Conservation (phyloP, 169 alveolate species). For the Plasmodium fragile region DNA sequence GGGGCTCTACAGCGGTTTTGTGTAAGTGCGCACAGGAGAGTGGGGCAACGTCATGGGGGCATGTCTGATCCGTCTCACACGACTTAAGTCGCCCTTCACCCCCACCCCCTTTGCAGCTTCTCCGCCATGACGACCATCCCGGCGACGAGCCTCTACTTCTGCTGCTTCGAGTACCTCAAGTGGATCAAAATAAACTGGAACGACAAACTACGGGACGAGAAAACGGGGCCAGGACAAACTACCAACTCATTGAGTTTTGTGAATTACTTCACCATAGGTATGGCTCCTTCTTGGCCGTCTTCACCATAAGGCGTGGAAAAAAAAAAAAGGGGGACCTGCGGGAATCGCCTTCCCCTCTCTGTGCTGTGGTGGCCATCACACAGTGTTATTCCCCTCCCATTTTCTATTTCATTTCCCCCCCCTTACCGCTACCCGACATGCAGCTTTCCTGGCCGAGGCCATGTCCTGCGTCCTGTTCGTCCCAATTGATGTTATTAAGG, state of each 20-base stretch:
- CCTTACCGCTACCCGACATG: background rate
- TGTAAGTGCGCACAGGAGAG: background rate
- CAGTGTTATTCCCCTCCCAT: background rate
- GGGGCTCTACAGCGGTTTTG: conserved; percentile 32
- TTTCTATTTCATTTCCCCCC: background rate
- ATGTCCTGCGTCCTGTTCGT: conserved; percentile 60
- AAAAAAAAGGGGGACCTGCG: background rate
- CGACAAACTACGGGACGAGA: background rate
- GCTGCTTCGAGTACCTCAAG: conserved; percentile 63
- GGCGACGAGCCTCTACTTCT: conserved; percentile 71
- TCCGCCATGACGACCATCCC: conserved; percentile 70
- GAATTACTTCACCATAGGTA: conserved; percentile 52
- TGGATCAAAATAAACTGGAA: conserved; percentile 8
- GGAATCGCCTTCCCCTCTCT: background rate
- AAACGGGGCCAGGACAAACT: background rate
- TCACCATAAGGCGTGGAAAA: background rate
- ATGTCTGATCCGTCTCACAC: background rate
- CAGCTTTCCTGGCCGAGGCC: conserved; percentile 51
- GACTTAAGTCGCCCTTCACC: background rate
- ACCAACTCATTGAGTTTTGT: background rate
- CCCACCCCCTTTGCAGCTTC: conserved; percentile 5
- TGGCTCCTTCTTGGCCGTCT: background rate
- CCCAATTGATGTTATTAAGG: conserved; percentile 68
- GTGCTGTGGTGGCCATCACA: background rate
- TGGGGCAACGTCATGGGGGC: background rate